A percentile compares a stretch with the other conserved stretches of the same genome.
These are phyloP conservation scores for Polychaeton citri DNA, from an alignment of 2,329 filamentous ascomycete genomes.

Conservation along the genomic window DNA sequence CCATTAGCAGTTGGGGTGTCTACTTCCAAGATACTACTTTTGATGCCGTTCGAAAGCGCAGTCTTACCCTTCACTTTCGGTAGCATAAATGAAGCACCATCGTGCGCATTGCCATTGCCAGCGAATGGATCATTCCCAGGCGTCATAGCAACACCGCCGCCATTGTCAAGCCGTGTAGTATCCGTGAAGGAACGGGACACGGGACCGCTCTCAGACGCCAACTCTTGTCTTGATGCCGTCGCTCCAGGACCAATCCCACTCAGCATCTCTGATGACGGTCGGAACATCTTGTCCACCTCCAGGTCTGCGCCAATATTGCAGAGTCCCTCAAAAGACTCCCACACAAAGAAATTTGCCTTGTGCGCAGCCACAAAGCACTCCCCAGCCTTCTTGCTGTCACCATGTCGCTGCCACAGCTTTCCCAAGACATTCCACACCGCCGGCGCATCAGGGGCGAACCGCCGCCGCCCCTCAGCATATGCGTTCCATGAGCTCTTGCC, in stretches of 20 bases:
- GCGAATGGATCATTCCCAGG: slow-evolving; percentile 33
- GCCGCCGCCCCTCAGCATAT: slow-evolving; percentile 63
- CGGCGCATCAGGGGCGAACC: slow-evolving; percentile 68
- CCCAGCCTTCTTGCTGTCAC: slow-evolving; percentile 68
- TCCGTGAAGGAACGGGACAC: neutral
- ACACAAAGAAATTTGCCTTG: slow-evolving; percentile 89
- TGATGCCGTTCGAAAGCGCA: slow-evolving; percentile 12
- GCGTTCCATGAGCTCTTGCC: slow-evolving; percentile 62
- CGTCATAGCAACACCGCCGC: slow-evolving; percentile 11
- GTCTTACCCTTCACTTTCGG: slow-evolving; percentile 31
- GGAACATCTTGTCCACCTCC: slow-evolving; percentile 76
- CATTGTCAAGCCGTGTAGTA: neutral
- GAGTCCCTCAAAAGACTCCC: slow-evolving; percentile 85
- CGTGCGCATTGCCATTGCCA: slow-evolving; percentile 12
- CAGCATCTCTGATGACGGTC: slow-evolving; percentile 52
- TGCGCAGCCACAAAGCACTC: slow-evolving; percentile 78
- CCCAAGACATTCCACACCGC: slow-evolving; percentile 73
- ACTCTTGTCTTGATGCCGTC: neutral
- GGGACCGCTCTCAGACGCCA: neutral
- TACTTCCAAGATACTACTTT: slow-evolving; percentile 13
- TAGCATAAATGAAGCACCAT: slow-evolving; percentile 25
- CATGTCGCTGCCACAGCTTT: slow-evolving; percentile 72
- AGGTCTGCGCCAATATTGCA: slow-evolving; percentile 74
- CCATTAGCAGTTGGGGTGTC: slow-evolving; percentile 36
- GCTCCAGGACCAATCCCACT: slow-evolving; percentile 4